Base-by-base conservation (phyloP, 345 rosid species). In the Populus tremula region DNA sequence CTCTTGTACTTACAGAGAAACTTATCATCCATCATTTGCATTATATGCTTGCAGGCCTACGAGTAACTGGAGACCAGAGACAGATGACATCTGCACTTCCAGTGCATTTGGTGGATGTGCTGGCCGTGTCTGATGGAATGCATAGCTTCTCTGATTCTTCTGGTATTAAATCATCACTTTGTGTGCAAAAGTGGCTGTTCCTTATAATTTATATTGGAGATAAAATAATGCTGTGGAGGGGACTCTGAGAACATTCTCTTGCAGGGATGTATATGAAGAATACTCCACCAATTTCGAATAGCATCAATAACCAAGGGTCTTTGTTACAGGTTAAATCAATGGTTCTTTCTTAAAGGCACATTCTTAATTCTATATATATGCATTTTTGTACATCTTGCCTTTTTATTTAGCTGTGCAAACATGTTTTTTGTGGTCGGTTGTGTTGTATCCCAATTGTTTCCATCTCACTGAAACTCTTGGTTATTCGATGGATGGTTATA, bases 21-120 rank as follows among this genome's bases (percentile, higher is more conserved):
- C 29, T 71, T 74, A 66, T 69, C 18, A 47, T 74, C 61, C 21
- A 36, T 69, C 17, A 50, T 70, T 72, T 18, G 27, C 33, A 29
- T 56, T 69, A 47, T 68, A 43, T 84, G 35, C n/a, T 70, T 85
- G 86, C 77, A 96, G 98, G 97, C 72, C 80, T 88, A 64, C 80
- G 95, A 81, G 81, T 92, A 74, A 84, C 97, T 76, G 91, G 84
- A 79, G 99, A 96, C 71, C 97, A 94, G 82, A 90, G 93, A 84
- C 95, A 92, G 86, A 79, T 89, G 16, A 86, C 92, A 75, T 84
- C 93, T 74, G 83, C 93, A 70, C 97, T 94, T 84, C 99, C 99
- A 41, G 76, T 87, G 81, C 97, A 92, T 89, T 85, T 96, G 69
- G 90, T 87, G 35, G 97, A 91, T 76, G 90, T 94, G 78, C 86